These are phyloP conservation scores for Flaveria robusta DNA, from an alignment of 129 eudicot species.

Conservation along the genomic window DNA sequence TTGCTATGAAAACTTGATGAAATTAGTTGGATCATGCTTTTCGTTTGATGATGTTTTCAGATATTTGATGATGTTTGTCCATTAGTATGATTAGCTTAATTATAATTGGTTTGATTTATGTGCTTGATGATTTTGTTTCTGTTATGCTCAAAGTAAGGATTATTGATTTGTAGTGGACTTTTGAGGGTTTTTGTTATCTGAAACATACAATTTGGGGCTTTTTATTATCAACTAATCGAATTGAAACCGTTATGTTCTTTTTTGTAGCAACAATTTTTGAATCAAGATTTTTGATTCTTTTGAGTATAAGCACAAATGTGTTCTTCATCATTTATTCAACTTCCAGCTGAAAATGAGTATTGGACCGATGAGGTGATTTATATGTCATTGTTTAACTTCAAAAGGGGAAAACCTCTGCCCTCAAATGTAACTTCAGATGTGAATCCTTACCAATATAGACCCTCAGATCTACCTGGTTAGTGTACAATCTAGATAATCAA, in stretches of 20 bases:
- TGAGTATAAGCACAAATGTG: conserved; percentile 39
- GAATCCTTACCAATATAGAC: conserved; percentile 56
- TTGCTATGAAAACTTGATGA: background rate
- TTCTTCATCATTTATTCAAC: conserved; percentile 35
- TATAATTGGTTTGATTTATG: background rate
- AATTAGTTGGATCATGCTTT: conserved; percentile 15
- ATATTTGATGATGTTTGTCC: background rate
- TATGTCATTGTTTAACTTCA: conserved; percentile 34
- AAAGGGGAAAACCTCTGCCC: conserved; percentile 46
- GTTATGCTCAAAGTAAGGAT: background rate
- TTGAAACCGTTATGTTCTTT: background rate
- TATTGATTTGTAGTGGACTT: background rate
- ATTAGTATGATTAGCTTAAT: background rate
- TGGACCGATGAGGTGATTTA: conserved; percentile 58
- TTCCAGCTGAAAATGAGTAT: conserved; percentile 30
- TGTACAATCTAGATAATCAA: background rate
- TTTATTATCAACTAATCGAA: background rate
- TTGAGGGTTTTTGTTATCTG: background rate
- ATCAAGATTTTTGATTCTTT: conserved; percentile 14
- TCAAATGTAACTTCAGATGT: conserved; percentile 44
- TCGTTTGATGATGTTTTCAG: background rate
- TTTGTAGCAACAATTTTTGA: conserved; percentile 18
- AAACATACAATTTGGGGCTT: background rate
- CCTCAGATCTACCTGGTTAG: conserved; percentile 74
- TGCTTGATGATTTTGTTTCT: background rate